phyloP scores from a whole-genome alignment of 2,329 filamentous ascomycete species.

The Colletotrichum theobromicola region DNA sequence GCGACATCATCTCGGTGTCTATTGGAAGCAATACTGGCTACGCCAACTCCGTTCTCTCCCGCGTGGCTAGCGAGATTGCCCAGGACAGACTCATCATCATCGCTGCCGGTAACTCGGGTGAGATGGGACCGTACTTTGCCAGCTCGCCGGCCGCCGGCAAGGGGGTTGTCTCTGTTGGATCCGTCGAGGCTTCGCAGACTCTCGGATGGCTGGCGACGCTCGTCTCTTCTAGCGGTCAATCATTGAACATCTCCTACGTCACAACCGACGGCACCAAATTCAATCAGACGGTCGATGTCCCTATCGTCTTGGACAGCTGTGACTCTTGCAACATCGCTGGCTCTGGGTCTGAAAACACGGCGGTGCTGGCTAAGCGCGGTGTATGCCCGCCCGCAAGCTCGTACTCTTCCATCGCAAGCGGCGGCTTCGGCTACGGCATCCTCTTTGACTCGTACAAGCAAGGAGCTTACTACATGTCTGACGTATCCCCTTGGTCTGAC shows the following conservation, averaged over 20 bases:
- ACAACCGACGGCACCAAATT: conserved; percentile 19
- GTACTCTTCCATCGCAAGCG: background rate
- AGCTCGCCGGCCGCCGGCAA: background rate
- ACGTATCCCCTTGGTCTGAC: background rate
- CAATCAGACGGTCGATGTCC: conserved; percentile 11
- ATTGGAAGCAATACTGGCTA: conserved; percentile 23
- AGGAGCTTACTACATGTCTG: conserved; percentile 20
- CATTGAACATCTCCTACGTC: conserved; percentile 20
- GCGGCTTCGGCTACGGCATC: conserved; percentile 19
- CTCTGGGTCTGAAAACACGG: background rate
- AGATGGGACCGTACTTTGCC: conserved; percentile 9
- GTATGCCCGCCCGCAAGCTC: background rate
- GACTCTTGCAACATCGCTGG: conserved; percentile 22
- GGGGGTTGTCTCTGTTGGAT: background rate
- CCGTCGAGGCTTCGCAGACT: conserved; percentile 17
- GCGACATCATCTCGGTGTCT: conserved; percentile 26
- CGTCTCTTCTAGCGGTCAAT: conserved; percentile 11
- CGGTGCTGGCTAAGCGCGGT: conserved; percentile 19
- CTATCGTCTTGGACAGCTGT: conserved; percentile 8
- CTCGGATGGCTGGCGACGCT: conserved; percentile 23
- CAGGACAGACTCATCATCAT: conserved; percentile 15
- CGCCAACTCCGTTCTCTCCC: conserved; percentile 3
- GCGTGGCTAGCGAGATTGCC: conserved; percentile 3
- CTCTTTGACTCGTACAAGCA: conserved; percentile 25
- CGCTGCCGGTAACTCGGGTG: conserved; percentile 9